Percentiles rank a stretch among this genome's conserved stretches.
phyloP scores from a whole-genome alignment of 805 yeast species.

The Cyberlindnera galapagoensis region DNA sequence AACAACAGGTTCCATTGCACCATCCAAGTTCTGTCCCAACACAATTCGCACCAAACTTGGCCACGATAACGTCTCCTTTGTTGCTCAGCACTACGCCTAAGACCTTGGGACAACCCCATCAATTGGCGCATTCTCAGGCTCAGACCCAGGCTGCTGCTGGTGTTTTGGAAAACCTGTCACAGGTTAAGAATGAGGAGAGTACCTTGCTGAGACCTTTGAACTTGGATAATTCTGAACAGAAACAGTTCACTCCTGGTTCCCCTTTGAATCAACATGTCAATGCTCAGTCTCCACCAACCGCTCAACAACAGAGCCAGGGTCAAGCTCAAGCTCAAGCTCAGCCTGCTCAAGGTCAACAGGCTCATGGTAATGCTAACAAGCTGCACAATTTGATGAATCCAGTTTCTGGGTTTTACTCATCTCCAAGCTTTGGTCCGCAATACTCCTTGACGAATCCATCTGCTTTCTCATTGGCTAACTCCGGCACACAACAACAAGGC shows the following conservation, averaged over 20 bases:
- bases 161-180: constrained; percentile 20
- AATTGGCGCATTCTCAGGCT: constrained; percentile 23
- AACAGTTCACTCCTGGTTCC: too few species aligned
- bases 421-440: constrained; percentile 44
- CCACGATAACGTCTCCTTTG: constrained; percentile 59
- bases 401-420: constrained; percentile 24
- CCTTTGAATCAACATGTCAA: too few species aligned
- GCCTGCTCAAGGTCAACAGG: neutral
- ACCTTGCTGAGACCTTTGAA: constrained; percentile 2
- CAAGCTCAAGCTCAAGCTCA: constrained; percentile 1
- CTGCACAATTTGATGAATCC: constrained; percentile 19
- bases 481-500: too few species aligned
- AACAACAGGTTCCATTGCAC: constrained; percentile 28
- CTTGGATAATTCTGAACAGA: constrained; percentile 4
- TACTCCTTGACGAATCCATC: constrained; percentile 24
- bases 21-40: constrained; percentile 67
- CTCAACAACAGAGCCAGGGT: neutral
- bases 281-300: too few species aligned
- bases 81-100: constrained; percentile 41
- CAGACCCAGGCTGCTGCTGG: constrained; percentile 27
- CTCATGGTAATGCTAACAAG: constrained; percentile 7
- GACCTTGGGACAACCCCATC: constrained; percentile 29
- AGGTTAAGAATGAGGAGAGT: constrained; percentile 11
- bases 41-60: constrained; percentile 60
- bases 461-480: constrained; percentile 18